phyloP scores from a whole-genome alignment of 495 filamentous ascomycete genomes.

The Aspergillus cristatus region DNA sequence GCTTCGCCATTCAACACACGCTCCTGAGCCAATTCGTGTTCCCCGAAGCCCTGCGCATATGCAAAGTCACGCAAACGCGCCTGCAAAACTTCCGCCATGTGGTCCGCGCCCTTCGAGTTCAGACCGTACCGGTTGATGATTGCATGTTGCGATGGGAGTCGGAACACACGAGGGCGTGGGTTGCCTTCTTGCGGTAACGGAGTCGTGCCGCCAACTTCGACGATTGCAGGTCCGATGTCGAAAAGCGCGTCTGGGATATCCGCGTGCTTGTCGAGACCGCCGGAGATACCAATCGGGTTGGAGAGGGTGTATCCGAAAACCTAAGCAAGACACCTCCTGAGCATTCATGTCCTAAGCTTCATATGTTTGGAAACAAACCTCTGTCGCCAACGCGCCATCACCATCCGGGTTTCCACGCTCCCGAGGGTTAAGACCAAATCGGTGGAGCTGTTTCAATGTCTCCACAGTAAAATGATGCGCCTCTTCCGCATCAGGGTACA shows the following conservation, averaged over 20 bases:
- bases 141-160: slow-evolving; percentile 67
- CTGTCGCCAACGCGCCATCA: slow-evolving; percentile 42
- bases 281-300: slow-evolving; percentile 87
- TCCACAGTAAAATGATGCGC: slow-evolving; percentile 73
- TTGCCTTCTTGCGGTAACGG: slow-evolving; percentile 81
- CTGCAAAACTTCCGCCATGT: slow-evolving; percentile 70
- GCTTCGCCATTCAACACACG: slow-evolving; percentile 63
- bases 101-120: slow-evolving; percentile 81
- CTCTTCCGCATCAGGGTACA: slow-evolving; percentile 81
- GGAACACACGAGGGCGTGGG: slow-evolving; percentile 76
- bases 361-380: slow-evolving; percentile 23
- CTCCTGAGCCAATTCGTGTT: slow-evolving; percentile 53
- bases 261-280: slow-evolving; percentile 88
- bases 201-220: slow-evolving; percentile 89
- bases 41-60: slow-evolving; percentile 53
- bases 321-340: slow-evolving; percentile 14
- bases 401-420: slow-evolving; percentile 55
- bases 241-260: slow-evolving; percentile 78
- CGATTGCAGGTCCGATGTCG: slow-evolving; percentile 67
- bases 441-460: slow-evolving; percentile 46
- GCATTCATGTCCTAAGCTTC: neutral
- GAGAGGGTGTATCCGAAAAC: slow-evolving; percentile 71
- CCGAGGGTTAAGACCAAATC: slow-evolving; percentile 55
- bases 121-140: slow-evolving; percentile 94
- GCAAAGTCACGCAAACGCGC: slow-evolving; percentile 72